Evolutionary conservation across 2,329 filamentous ascomycete species (phyloP), one percentile per base, ranked within the genome.

Genomic region (Colletotrichum musicola): DNA sequence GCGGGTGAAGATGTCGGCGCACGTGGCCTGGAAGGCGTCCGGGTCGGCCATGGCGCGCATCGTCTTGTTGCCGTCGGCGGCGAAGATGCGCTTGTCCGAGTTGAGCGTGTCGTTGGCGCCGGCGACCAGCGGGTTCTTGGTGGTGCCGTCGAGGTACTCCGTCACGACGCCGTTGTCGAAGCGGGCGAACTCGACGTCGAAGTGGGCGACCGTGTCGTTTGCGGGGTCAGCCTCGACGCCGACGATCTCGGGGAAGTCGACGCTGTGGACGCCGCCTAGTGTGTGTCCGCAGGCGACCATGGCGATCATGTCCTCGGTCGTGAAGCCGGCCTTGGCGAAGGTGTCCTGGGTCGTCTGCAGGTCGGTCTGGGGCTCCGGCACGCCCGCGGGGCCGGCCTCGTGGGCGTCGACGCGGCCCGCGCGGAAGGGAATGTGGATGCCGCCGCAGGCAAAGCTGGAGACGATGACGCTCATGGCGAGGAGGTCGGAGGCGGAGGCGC

Each of bases 141-240:
- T 81, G 0, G 76, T 79, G 4, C 79, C 80, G 18, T 76, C 75
- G 9, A 86, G 57, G 55, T 82, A 86, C 63, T 85, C 81, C 0
- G 77, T 78, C 4, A 81, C 82, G 53, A 85, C 76, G 0, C 73
- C 77, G 44, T 82, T 82, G 61, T 86, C 83, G 54, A 85, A 85
- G 3, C 81, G 81, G 63, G 86, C 82, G 50, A 85, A 84, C 4
- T 74, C 71, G 0, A 75, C 74, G 14, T 79, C 78, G 40, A 81
- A 76, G 58, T 75, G 73, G 16, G 78, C 80, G 53, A 83, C 77
- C 64, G 80, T 73, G 42, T 74, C 65, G 49, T 68, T 64, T 14
- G 40, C 60, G 10, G 65, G 55, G 73, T 14, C 75, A 6, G 62
- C 51, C 46, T 54, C 47, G 13, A 67, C 73, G 10, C 47, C 62